Conservation (phyloP, 495 filamentous ascomycete genomes). For the Platismatia glauca region DNA sequence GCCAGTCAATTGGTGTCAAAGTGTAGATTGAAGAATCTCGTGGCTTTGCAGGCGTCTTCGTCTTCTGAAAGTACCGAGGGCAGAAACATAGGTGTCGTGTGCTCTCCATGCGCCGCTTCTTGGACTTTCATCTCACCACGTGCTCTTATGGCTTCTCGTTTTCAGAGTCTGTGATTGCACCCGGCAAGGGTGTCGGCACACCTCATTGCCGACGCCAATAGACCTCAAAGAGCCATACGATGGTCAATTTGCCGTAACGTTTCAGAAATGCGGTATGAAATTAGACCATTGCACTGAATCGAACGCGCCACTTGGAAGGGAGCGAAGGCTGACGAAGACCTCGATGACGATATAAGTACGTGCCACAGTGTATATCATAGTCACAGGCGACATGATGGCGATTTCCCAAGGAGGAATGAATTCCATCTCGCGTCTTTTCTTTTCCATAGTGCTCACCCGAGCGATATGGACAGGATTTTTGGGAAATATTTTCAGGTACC, state of each 20-base stretch:
- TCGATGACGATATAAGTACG: constrained; percentile 24
- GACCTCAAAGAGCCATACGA: not conserved
- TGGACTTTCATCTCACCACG: not conserved
- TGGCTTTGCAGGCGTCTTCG: not conserved
- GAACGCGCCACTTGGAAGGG: constrained; percentile 23
- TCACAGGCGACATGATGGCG: constrained; percentile 24
- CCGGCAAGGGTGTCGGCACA: not conserved
- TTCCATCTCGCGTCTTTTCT: constrained; percentile 18
- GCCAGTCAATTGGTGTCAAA: not conserved
- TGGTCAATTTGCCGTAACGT: not conserved
- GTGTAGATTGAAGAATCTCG: not conserved
- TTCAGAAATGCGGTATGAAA: constrained; percentile 27
- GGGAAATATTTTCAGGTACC: constrained; percentile 22
- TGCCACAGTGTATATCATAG: constrained; percentile 22
- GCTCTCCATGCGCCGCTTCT: not conserved
- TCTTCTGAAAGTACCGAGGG: too few relatives aligned
- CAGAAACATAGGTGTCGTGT: not conserved
- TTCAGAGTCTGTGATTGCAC: not conserved
- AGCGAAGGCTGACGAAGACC: constrained; percentile 26
- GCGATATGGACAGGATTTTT: constrained; percentile 15
- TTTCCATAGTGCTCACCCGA: constrained; percentile 23
- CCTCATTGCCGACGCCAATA: not conserved
- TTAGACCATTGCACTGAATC: constrained; percentile 27
- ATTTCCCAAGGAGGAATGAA: constrained; percentile 25
- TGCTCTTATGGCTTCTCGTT: not conserved